Evolutionary conservation across 495 filamentous ascomycete genomes (phyloP).

Genomic region (Tuber calosporum): DNA sequence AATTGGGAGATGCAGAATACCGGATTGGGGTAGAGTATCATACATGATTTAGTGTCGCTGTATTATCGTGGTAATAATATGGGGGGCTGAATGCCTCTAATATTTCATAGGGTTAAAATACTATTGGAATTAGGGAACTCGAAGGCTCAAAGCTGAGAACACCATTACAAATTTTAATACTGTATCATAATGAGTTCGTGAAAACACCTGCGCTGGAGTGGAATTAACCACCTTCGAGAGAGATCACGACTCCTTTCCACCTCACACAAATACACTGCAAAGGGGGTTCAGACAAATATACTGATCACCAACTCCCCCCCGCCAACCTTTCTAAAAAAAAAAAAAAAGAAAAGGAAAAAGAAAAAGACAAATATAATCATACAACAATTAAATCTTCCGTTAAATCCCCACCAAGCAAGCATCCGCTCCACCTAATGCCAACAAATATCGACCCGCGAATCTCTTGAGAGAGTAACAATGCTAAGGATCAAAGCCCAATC

Average conservation of each 20-base stretch:
- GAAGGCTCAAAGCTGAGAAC: background rate
- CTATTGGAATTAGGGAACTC: background rate
- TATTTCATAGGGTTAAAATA: background rate
- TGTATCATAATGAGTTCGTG: background rate
- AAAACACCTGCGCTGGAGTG: background rate
- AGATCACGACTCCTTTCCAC: background rate
- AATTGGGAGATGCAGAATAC: too few species aligned
- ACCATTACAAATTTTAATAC: background rate
- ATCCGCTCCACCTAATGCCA: background rate
- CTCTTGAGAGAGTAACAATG: background rate
- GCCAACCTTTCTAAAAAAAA: background rate
- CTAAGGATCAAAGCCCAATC: background rate
- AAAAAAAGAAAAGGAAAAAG: too few species aligned
- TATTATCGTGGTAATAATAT: background rate
- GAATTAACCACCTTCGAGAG: background rate
- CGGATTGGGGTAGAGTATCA: too few species aligned
- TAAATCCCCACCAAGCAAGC: background rate
- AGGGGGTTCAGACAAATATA: background rate
- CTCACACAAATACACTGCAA: background rate
- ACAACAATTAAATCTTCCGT: background rate
- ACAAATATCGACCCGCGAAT: background rate
- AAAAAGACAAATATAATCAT: too few species aligned
- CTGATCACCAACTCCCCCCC: background rate
- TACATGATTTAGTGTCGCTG: background rate
- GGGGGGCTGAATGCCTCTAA: background rate